Conservation (phyloP, 257 asterid species). For the Gentiana straminea region DNA sequence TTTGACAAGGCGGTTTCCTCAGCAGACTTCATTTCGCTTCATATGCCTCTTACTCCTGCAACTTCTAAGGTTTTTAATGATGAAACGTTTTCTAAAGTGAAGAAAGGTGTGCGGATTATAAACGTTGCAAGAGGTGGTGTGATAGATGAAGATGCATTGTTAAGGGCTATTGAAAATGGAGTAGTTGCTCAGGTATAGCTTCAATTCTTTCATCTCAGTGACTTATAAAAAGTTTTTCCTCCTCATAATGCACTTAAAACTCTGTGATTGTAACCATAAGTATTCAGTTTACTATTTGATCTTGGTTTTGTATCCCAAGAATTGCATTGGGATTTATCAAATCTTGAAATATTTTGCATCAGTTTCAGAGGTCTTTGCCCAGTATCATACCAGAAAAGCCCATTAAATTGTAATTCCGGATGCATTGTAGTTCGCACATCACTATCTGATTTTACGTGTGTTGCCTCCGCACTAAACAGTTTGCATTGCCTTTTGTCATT, state of each 20-base stretch:
- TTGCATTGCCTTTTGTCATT: constrained; percentile 5
- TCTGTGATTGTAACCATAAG: no score
- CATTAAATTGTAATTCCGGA: no score
- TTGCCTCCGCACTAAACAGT: not conserved
- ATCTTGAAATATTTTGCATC: no score
- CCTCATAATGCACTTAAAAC: no score
- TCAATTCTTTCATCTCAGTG: not conserved
- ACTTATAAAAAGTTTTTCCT: not conserved
- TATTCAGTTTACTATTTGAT: no score
- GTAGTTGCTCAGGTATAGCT: constrained; percentile 75
- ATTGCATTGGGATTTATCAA: no score
- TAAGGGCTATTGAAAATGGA: constrained; percentile 80
- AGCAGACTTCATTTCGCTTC: constrained; percentile 86
- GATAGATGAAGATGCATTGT: constrained; percentile 90
- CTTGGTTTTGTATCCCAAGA: no score
- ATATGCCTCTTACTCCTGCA: constrained; percentile 94
- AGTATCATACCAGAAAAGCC: no score
- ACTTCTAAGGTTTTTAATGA: constrained; percentile 76
- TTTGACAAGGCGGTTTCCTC: constrained; percentile 75
- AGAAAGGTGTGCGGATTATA: constrained; percentile 69
- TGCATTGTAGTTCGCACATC: no score
- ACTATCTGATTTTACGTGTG: no score
- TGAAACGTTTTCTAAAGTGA: constrained; percentile 79
- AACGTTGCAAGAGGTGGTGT: constrained; percentile 97
- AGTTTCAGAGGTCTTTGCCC: no score